A percentile compares a stretch with the other conserved stretches of the same genome.
These are phyloP conservation scores for Dendrothele bispora DNA, from an alignment of 768 basidiomycete genomes.

Conservation along the genomic window DNA sequence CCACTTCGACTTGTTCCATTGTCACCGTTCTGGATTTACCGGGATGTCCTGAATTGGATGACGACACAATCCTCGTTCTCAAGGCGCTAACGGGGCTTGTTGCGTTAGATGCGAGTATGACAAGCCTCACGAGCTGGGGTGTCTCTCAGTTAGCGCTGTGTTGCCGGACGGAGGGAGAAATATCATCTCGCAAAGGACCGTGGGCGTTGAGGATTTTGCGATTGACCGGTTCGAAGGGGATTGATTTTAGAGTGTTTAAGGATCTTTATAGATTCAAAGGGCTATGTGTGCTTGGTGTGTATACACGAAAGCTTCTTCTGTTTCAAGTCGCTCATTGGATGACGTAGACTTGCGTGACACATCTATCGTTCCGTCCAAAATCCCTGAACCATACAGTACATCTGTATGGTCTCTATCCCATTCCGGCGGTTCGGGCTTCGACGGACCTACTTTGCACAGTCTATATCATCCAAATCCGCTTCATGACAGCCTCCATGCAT, in stretches of 20 bases:
- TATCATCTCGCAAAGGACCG: slow-evolving; percentile 37
- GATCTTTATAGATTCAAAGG: slow-evolving; percentile 51
- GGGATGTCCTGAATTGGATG: slow-evolving; percentile 54
- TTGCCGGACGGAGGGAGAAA: slow-evolving; percentile 33
- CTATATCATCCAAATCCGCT: no score
- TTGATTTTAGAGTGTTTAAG: slow-evolving; percentile 44
- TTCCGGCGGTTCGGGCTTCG: no score
- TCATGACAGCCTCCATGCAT: no score
- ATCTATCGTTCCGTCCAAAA: slow-evolving; percentile 8
- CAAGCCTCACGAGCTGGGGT: slow-evolving; percentile 50
- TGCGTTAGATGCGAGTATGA: slow-evolving; percentile 66
- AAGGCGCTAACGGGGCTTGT: slow-evolving; percentile 51
- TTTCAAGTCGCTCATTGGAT: background rate
- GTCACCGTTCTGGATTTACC: slow-evolving; percentile 64
- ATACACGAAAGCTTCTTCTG: background rate
- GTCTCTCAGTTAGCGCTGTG: slow-evolving; percentile 52
- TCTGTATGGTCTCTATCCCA: no score
- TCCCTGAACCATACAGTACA: slow-evolving; percentile 6
- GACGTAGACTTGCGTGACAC: slow-evolving; percentile 29
- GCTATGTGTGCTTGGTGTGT: slow-evolving; percentile 61
- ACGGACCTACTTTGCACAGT: no score
- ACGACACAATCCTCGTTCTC: slow-evolving; percentile 52
- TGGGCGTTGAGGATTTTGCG: slow-evolving; percentile 61
- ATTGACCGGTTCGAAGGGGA: slow-evolving; percentile 50
- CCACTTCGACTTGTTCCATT: slow-evolving; percentile 58